Conservation (phyloP, 2,329 filamentous ascomycete genomes). For the Podosphaera xanthii region DNA sequence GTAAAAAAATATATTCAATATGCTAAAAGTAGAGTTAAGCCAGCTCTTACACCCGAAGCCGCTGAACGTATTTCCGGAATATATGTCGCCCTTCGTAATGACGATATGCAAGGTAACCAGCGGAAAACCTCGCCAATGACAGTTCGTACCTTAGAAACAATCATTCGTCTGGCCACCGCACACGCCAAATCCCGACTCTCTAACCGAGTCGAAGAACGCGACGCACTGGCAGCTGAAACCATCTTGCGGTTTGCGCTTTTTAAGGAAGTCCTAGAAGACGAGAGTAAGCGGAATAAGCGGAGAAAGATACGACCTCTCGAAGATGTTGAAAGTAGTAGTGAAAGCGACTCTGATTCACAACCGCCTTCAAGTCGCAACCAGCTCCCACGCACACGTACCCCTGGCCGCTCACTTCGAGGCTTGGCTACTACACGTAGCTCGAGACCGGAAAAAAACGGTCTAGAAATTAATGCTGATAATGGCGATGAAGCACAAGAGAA, state of each 20-base stretch:
- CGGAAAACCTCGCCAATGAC: constrained; percentile 87
- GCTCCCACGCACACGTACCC: constrained; percentile 16
- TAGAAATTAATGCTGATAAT: constrained; percentile 9
- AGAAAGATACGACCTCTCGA: constrained; percentile 42
- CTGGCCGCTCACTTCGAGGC: constrained; percentile 15
- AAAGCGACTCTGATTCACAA: constrained; percentile 24
- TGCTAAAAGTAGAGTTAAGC: constrained; percentile 77
- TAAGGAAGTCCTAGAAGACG: constrained; percentile 70
- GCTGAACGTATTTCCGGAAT: constrained; percentile 78
- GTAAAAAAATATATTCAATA: constrained; percentile 99
- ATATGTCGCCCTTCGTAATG: constrained; percentile 82
- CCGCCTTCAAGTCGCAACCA: constrained; percentile 11
- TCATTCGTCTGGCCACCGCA: constrained; percentile 93
- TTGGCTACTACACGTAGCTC: constrained; percentile 12
- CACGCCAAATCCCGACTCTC: constrained; percentile 86
- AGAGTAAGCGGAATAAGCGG: constrained; percentile 56
- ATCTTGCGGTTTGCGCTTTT: constrained; percentile 90
- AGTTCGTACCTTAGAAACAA: constrained; percentile 84
- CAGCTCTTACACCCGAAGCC: constrained; percentile 71
- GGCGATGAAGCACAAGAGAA: constrained; percentile 8
- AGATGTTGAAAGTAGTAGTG: constrained; percentile 35
- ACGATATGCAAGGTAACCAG: constrained; percentile 86
- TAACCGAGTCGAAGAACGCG: constrained; percentile 67
- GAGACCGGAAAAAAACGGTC: constrained; percentile 6
- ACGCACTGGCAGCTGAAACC: constrained; percentile 67